Percentiles rank a stretch among this genome's conserved stretches.
phyloP scores from a whole-genome alignment of 148 eudicot genomes.

The Rhododendron griersonianum region DNA sequence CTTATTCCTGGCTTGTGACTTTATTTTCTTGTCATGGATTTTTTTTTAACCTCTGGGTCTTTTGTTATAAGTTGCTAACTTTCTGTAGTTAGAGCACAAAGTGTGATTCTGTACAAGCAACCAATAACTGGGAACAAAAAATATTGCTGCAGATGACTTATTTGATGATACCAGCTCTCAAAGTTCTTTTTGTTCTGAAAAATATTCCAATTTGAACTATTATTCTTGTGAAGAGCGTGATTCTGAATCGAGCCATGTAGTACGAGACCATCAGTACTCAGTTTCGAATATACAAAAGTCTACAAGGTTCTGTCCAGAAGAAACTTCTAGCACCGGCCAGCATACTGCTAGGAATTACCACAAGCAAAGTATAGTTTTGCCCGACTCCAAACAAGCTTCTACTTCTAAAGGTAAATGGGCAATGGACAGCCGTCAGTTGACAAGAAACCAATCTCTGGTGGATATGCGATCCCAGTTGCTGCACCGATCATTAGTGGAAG shows the following conservation, averaged over 20 bases:
- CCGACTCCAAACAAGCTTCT: slow-evolving; percentile 18
- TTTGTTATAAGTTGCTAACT: background rate
- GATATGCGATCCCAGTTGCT: slow-evolving; percentile 49
- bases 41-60: background rate
- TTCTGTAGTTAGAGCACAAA: background rate
- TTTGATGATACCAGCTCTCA: slow-evolving; percentile 49
- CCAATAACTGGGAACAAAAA: background rate
- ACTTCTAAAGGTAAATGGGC: slow-evolving; percentile 13
- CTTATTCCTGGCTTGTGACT: background rate
- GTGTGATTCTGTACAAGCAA: background rate
- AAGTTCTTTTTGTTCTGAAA: slow-evolving; percentile 38
- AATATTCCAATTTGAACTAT: slow-evolving; percentile 37
- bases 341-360: background rate
- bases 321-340: slow-evolving; percentile 7
- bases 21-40: background rate
- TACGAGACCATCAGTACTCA: slow-evolving; percentile 4
- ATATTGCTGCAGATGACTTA: slow-evolving; percentile 33
- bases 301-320: slow-evolving; percentile 23
- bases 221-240: slow-evolving; percentile 30
- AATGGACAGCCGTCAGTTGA: slow-evolving; percentile 18
- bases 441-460: slow-evolving; percentile 40
- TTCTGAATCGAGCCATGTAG: slow-evolving; percentile 11
- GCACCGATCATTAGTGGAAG: slow-evolving; percentile 40
- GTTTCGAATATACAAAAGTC: slow-evolving; percentile 12
- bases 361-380: slow-evolving; percentile 13